Conservation (phyloP, 2,329 filamentous ascomycete species). For the Epichloe festucae region DNA sequence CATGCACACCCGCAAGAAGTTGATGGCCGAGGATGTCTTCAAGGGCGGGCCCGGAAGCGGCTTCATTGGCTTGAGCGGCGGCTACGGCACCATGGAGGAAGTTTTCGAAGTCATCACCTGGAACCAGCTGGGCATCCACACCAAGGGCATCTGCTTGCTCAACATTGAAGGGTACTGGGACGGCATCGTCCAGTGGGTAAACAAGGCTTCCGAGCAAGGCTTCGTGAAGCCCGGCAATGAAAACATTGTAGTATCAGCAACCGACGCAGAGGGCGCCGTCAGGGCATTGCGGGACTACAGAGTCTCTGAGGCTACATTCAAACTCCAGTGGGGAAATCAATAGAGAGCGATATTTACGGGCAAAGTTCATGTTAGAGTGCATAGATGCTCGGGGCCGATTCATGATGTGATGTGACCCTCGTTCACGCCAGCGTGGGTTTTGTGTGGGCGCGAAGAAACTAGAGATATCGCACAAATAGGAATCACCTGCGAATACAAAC, state of each 20-base stretch:
- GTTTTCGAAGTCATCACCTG: conserved; percentile 83
- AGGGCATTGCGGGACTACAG: conserved; percentile 59
- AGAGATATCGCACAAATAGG: neutral
- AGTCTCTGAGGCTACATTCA: conserved; percentile 60
- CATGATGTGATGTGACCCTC: neutral
- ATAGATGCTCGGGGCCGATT: neutral
- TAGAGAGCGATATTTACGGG: conserved; percentile 18
- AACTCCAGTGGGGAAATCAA: conserved; percentile 68
- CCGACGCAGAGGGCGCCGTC: conserved; percentile 59
- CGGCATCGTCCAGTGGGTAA: conserved; percentile 71
- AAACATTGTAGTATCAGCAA: conserved; percentile 67
- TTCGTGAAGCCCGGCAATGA: conserved; percentile 63
- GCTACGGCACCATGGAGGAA: conserved; percentile 93
- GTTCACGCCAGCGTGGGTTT: neutral
- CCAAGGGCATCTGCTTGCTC: conserved; percentile 61
- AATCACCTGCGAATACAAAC: too few species aligned
- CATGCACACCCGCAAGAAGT: conserved; percentile 91
- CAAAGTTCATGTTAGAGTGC: neutral
- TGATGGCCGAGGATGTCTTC: conserved; percentile 85
- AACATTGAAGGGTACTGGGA: conserved; percentile 92
- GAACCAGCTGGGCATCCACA: conserved; percentile 94
- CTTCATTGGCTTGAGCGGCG: conserved; percentile 79
- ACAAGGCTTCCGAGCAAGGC: conserved; percentile 58
- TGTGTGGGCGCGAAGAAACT: neutral
- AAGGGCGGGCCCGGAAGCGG: conserved; percentile 70